Conservation (phyloP, 208 protist genomes). For the Leishmania tarentolae region DNA sequence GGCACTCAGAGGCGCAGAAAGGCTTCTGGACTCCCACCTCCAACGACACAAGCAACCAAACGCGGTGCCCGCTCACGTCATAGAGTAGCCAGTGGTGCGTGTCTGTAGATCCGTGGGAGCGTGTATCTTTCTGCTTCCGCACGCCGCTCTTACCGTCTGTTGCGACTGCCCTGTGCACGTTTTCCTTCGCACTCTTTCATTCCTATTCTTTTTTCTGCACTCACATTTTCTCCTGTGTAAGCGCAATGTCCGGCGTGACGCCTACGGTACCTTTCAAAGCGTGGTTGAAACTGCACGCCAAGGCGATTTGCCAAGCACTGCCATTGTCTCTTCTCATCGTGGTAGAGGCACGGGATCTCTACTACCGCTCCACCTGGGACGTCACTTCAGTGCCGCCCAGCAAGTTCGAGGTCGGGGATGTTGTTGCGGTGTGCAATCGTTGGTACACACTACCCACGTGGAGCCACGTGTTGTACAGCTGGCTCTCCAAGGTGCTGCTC, state of each 20-base stretch:
- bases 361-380: conserved; percentile 83
- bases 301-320: conserved; percentile 79
- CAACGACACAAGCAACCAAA: not conserved
- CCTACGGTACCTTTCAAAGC: conserved; percentile 63
- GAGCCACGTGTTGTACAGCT: conserved; percentile 72
- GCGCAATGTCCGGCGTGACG: conserved; percentile 50
- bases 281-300: conserved; percentile 65
- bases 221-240: not conserved
- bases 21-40: not conserved
- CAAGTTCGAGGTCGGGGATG: conserved; percentile 75
- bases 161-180: not conserved
- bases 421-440: conserved; percentile 85
- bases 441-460: conserved; percentile 89
- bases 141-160: not conserved
- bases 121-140: not conserved
- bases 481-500: conserved; percentile 80
- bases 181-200: not conserved
- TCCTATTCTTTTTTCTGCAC: not conserved
- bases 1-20: not conserved
- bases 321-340: conserved; percentile 79
- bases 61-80: not conserved
- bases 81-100: not conserved
- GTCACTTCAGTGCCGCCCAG: conserved; percentile 45
- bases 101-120: not conserved
- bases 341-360: conserved; percentile 79